phyloP scores from a whole-genome alignment of 2,329 filamentous ascomycete genomes.

The Exophiala alcalophila region DNA sequence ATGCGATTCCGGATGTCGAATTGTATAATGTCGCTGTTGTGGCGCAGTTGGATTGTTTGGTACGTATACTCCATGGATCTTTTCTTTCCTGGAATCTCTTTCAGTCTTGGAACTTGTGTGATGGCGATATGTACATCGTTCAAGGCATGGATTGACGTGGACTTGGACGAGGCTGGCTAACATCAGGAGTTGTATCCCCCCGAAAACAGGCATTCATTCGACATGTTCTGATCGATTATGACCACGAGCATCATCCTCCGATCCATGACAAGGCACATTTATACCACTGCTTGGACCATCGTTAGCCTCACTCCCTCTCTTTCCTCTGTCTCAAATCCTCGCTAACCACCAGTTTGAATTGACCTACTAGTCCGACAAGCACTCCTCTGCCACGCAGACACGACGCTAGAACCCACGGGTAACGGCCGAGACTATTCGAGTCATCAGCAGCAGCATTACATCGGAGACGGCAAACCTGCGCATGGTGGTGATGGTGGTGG shows the following conservation, averaged over 20 bases:
- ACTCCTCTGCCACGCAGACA: conserved; percentile 22
- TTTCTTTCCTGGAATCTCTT: no score
- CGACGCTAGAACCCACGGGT: conserved; percentile 19
- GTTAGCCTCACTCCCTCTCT: neutral
- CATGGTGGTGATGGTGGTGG: neutral
- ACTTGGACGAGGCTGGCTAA: neutral
- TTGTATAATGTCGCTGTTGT: conserved; percentile 20
- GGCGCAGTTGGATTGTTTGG: conserved; percentile 17
- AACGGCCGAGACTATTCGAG: neutral
- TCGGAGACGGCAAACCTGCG: neutral
- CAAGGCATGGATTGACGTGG: no score
- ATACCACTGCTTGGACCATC: conserved; percentile 18
- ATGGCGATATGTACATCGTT: no score
- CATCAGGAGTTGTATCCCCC: neutral
- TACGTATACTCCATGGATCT: conserved; percentile 6
- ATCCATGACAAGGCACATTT: conserved; percentile 3
- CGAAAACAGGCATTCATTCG: conserved; percentile 11
- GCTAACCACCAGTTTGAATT: neutral
- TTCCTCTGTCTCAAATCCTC: neutral
- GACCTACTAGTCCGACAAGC: conserved; percentile 18
- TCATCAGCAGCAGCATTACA: neutral
- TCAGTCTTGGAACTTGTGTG: no score
- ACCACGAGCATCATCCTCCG: conserved; percentile 2
- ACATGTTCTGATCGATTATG: conserved; percentile 14
- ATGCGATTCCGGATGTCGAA: conserved; percentile 6